Evolutionary conservation across 352 stramenopile species (phyloP).

Genomic region (Aphanomyces euteiches): DNA sequence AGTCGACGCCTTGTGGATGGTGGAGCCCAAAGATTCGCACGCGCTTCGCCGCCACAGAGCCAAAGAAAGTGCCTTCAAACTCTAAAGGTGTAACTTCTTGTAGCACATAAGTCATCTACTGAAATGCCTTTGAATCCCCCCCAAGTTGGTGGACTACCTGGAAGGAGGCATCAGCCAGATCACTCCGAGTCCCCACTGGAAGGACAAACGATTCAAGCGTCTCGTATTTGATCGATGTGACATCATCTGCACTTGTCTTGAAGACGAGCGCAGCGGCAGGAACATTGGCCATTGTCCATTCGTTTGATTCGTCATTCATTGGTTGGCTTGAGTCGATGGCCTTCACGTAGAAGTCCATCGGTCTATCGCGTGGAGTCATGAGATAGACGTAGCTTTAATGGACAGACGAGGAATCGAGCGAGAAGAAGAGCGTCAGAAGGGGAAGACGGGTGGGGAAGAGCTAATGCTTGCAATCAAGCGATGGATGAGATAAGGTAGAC

Average conservation of each 20-base stretch:
- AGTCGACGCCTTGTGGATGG: neutral
- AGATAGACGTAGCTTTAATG: neutral
- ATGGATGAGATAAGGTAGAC: neutral
- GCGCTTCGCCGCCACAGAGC: constrained; percentile 22
- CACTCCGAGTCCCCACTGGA: neutral
- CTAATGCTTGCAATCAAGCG: neutral
- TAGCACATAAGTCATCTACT: constrained; percentile 13
- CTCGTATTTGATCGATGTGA: constrained; percentile 20
- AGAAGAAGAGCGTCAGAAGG: constrained; percentile 21
- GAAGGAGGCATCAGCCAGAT: neutral
- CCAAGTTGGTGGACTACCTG: neutral
- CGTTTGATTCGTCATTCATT: neutral
- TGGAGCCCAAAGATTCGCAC: constrained; percentile 19
- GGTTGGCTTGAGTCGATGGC: constrained; percentile 18
- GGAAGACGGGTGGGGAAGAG: constrained; percentile 21
- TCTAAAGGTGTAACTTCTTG: constrained; percentile 7
- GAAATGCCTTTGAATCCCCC: no score
- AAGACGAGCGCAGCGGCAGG: constrained; percentile 14
- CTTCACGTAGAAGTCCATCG: constrained; percentile 19
- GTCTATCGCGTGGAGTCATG: neutral
- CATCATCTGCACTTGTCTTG: constrained; percentile 15
- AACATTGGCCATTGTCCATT: constrained; percentile 1
- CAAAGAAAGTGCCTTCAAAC: constrained; percentile 22
- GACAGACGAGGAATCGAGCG: neutral
- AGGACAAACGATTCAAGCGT: constrained; percentile 9